Evolutionary conservation across 768 basidiomycete genomes (phyloP).

Genomic region (Pulveroboletus sp.): DNA sequence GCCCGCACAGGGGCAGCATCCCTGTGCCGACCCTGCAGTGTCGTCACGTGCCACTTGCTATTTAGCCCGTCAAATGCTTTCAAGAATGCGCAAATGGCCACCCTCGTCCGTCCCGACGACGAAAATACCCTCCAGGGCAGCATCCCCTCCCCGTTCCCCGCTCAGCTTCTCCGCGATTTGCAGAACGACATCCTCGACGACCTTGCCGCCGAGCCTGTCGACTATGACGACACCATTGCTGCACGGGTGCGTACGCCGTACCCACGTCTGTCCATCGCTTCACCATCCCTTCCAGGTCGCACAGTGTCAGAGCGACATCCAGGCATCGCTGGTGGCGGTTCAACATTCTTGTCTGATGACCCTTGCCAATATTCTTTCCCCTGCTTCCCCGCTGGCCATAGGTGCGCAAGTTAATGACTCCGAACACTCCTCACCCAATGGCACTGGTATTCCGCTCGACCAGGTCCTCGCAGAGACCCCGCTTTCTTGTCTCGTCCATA

Average conservation of each 20-base stretch:
- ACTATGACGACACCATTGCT: conserved; percentile 10
- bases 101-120: conserved; percentile 16
- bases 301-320: conserved; percentile 49
- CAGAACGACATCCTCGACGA: conserved; percentile 17
- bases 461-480: conserved; percentile 15
- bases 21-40: conserved; percentile 6
- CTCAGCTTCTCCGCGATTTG: conserved; percentile 7
- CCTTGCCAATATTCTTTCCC: conserved; percentile 62
- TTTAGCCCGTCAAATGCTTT: neutral
- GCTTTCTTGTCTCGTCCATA: conserved; percentile 17
- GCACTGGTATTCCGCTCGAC: conserved; percentile 4
- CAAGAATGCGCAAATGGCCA: conserved; percentile 21
- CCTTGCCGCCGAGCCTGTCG: conserved; percentile 20
- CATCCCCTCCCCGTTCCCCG: conserved; percentile 24
- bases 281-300: conserved; percentile 1
- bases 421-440: conserved; percentile 50
- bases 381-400: conserved; percentile 23
- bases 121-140: conserved; percentile 1
- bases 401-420: conserved; percentile 47
- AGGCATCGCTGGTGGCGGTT: conserved; percentile 69
- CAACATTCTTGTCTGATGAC: conserved; percentile 73
- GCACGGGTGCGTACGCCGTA: conserved; percentile 2
- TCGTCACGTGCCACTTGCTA: conserved; percentile 17
- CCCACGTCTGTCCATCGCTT: neutral
- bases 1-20: too few species aligned